These are phyloP conservation scores for Sphagnum contortum DNA, from an alignment of 225 moss, liverwort and hornwort species.

Conservation along the genomic window DNA sequence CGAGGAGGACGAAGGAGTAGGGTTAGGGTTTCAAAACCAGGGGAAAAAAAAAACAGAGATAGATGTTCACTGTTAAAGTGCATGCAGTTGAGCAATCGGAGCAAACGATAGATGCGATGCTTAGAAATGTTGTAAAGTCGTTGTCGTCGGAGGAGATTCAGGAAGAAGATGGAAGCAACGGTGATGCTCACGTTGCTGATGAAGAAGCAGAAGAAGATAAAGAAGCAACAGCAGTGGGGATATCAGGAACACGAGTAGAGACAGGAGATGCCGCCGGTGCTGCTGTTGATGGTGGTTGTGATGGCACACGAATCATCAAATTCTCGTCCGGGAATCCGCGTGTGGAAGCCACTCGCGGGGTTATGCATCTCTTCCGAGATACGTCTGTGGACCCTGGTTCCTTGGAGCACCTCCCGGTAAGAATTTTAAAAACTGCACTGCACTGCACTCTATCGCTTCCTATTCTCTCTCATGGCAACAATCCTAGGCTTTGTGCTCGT, in stretches of 20 bases:
- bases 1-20: too few species aligned
- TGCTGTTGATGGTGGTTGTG: conserved; percentile 9
- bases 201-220: conserved; percentile 17
- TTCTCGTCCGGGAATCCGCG: conserved; percentile 95
- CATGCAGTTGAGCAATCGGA: conserved; percentile 47
- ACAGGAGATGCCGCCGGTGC: conserved; percentile 18
- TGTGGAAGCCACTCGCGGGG: conserved; percentile 79
- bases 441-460: neutral
- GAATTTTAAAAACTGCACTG: neutral
- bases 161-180: conserved; percentile 10
- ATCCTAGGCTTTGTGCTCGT: neutral
- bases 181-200: conserved; percentile 10
- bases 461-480: neutral
- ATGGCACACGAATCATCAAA: conserved; percentile 44
- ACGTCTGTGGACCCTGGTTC: conserved; percentile 69
- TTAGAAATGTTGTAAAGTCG: conserved; percentile 8
- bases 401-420: conserved; percentile 73
- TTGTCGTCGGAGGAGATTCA: too few species aligned
- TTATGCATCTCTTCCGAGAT: conserved; percentile 86
- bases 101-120: conserved; percentile 45
- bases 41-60: neutral
- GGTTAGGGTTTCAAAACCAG: too few species aligned
- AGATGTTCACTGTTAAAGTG: conserved; percentile 56
- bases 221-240: neutral
- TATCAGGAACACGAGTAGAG: neutral